A percentile compares a stretch with the other conserved stretches of the same genome.
Evolutionary conservation across 192 early-diverging fungal species (phyloP).

Genomic region (Rhizoclosmatium sp.): DNA sequence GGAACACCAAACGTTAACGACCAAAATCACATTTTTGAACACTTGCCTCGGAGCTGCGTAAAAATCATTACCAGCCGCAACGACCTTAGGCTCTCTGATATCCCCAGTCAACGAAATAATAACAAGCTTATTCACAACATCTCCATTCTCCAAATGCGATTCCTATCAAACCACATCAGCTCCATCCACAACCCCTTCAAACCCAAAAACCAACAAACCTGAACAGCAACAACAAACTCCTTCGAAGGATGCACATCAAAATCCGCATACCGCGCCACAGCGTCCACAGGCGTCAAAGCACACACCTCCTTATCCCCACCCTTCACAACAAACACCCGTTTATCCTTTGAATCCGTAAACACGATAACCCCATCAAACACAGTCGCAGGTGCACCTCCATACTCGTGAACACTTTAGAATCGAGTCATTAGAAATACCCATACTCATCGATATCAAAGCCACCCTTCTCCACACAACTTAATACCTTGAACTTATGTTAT

Average conservation of each 20-base stretch:
- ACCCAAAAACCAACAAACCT: slow-evolving; percentile 13
- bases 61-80: slow-evolving; percentile 71
- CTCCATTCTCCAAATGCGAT: slow-evolving; percentile 68
- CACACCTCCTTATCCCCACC: slow-evolving; percentile 61
- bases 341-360: slow-evolving; percentile 61
- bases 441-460: not conserved
- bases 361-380: slow-evolving; percentile 63
- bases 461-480: not conserved
- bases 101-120: slow-evolving; percentile 50
- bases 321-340: slow-evolving; percentile 42
- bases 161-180: slow-evolving; percentile 42
- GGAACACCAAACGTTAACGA: too few species aligned
- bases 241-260: slow-evolving; percentile 64
- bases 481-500: not conserved
- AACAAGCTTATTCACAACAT: slow-evolving; percentile 67
- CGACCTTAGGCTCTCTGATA: slow-evolving; percentile 35
- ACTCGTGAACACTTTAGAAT: slow-evolving; percentile 72
- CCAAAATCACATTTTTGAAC: too few species aligned
- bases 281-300: slow-evolving; percentile 41
- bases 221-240: slow-evolving; percentile 67
- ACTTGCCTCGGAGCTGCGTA: slow-evolving; percentile 62
- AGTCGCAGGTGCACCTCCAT: slow-evolving; percentile 72
- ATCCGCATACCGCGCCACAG: slow-evolving; percentile 66
- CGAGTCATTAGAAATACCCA: not conserved
- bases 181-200: not conserved